Percentiles rank a stretch among this genome's conserved stretches.
phyloP scores from a whole-genome alignment of 352 stramenopile genomes.

The Phytophthora sp. region DNA sequence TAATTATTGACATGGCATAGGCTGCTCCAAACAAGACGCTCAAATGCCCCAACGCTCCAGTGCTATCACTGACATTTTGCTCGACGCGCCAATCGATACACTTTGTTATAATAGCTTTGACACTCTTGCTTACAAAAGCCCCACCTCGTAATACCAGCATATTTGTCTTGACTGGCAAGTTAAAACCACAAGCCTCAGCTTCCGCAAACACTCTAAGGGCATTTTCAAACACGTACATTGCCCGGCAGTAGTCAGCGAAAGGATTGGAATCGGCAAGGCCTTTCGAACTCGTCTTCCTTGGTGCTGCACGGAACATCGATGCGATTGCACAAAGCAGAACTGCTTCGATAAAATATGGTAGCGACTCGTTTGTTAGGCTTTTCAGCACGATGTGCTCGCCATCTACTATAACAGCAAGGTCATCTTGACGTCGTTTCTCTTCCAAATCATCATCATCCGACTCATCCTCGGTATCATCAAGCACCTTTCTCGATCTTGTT shows the following conservation, averaged over 20 bases:
- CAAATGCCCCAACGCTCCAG: slow-evolving; percentile 50
- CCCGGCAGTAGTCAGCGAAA: slow-evolving; percentile 50
- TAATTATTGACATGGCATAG: slow-evolving; percentile 34
- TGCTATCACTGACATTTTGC: slow-evolving; percentile 33
- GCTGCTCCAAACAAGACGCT: slow-evolving; percentile 46
- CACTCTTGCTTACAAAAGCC: slow-evolving; percentile 42
- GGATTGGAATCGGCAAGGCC: slow-evolving; percentile 24
- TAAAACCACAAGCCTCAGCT: slow-evolving; percentile 59
- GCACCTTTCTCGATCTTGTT: slow-evolving; percentile 5
- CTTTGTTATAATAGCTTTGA: slow-evolving; percentile 41
- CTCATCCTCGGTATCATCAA: slow-evolving; percentile 30
- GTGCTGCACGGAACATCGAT: slow-evolving; percentile 46
- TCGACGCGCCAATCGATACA: slow-evolving; percentile 57
- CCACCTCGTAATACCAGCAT: slow-evolving; percentile 46
- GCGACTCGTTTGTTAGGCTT: slow-evolving; percentile 65
- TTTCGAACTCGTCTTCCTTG: slow-evolving; percentile 26
- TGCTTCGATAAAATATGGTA: slow-evolving; percentile 66
- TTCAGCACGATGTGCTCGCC: slow-evolving; percentile 73
- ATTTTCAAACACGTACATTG: slow-evolving; percentile 49
- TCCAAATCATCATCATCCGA: slow-evolving; percentile 37
- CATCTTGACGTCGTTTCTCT: slow-evolving; percentile 27
- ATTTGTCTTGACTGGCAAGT: slow-evolving; percentile 61
- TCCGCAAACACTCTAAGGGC: slow-evolving; percentile 50
- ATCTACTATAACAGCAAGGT: slow-evolving; percentile 37
- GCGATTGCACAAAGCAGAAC: slow-evolving; percentile 58